These are phyloP conservation scores for Blastobotrys indianensis DNA, from an alignment of 1,139 yeast species.

Conservation along the genomic window DNA sequence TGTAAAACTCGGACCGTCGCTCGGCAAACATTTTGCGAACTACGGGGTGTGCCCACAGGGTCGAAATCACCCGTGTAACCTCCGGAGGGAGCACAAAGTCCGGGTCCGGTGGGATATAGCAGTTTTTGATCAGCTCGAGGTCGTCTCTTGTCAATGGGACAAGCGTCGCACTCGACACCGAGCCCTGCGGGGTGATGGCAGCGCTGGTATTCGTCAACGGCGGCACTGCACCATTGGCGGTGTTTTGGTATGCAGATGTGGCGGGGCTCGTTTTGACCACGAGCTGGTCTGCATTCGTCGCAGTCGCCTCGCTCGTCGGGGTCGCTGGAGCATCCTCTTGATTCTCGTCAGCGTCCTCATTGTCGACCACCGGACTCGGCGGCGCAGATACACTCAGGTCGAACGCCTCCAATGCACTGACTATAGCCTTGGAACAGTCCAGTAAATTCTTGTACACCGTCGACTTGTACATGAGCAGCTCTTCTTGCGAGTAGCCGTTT, in stretches of 20 bases:
- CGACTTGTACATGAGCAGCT: conserved; percentile 56
- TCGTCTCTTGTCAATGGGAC: conserved; percentile 18
- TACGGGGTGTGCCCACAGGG: conserved; percentile 53
- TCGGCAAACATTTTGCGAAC: conserved; percentile 53
- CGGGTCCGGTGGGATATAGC: conserved; percentile 30
- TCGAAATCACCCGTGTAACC: conserved; percentile 24
- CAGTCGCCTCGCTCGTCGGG: not conserved
- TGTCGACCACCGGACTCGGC: not conserved
- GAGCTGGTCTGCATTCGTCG: not conserved
- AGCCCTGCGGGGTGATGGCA: too few species aligned
- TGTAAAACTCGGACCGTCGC: conserved; percentile 68
- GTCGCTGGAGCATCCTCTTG: conserved; percentile 1
- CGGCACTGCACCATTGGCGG: not conserved
- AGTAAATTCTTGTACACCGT: conserved; percentile 60
- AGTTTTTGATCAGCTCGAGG: conserved; percentile 21
- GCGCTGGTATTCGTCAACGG: too few species aligned
- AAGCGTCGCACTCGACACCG: too few species aligned
- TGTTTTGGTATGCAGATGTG: not conserved
- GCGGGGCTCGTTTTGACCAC: not conserved
- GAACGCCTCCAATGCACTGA: conserved; percentile 44
- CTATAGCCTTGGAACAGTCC: conserved; percentile 57
- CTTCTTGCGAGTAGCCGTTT: conserved; percentile 59
- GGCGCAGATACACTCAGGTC: conserved; percentile 14
- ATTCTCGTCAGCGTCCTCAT: conserved; percentile 7
- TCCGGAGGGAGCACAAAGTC: conserved; percentile 28